phyloP scores from a whole-genome alignment of 768 basidiomycete species.

The Termitomyces sp. region DNA sequence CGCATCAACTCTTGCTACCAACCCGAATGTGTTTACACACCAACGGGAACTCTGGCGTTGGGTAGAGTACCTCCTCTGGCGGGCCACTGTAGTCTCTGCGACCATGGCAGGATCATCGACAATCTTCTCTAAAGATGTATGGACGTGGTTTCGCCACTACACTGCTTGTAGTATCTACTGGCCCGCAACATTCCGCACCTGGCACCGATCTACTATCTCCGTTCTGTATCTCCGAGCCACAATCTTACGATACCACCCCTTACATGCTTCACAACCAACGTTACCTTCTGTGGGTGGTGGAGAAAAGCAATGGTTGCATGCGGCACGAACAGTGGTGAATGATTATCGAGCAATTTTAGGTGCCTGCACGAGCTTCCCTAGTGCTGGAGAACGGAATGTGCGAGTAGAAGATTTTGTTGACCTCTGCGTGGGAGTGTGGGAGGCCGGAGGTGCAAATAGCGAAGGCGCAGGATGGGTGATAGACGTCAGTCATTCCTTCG shows the following conservation, averaged over 20 bases:
- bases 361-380: slow-evolving; percentile 70
- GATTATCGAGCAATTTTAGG: slow-evolving; percentile 68
- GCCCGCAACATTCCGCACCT: slow-evolving; percentile 75
- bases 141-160: slow-evolving; percentile 62
- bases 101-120: slow-evolving; percentile 35
- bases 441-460: slow-evolving; percentile 58
- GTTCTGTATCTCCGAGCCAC: slow-evolving; percentile 73
- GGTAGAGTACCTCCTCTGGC: slow-evolving; percentile 77
- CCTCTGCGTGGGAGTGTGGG: slow-evolving; percentile 77
- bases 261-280: not conserved
- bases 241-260: slow-evolving; percentile 39
- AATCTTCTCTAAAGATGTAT: slow-evolving; percentile 32
- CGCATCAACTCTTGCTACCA: slow-evolving; percentile 37
- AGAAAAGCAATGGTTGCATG: slow-evolving; percentile 48
- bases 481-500: slow-evolving; percentile 49
- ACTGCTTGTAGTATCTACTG: slow-evolving; percentile 58
- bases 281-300: not conserved
- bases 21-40: slow-evolving; percentile 37
- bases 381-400: slow-evolving; percentile 71
- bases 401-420: slow-evolving; percentile 84
- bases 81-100: slow-evolving; percentile 66
- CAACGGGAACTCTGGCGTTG: slow-evolving; percentile 86
- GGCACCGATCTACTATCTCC: slow-evolving; percentile 66
- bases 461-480: slow-evolving; percentile 73
- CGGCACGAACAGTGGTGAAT: slow-evolving; percentile 60